Evolutionary conservation across 768 basidiomycete species (phyloP).

Genomic region (Pulveroboletus frians): DNA sequence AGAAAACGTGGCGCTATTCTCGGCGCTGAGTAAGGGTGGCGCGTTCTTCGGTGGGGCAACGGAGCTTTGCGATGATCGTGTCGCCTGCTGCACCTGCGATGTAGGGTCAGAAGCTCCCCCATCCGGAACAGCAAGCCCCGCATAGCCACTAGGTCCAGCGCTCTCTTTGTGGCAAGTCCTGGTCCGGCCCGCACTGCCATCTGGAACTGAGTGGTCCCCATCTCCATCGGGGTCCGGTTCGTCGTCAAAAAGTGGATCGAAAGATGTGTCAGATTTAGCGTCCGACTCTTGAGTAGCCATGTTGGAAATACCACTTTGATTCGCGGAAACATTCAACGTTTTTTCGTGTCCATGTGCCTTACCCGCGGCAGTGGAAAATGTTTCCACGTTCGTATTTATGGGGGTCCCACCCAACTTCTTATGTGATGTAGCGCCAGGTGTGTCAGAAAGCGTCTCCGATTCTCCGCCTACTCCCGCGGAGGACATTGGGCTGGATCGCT

Average conservation of each 20-base stretch:
- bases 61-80: conserved; percentile 29
- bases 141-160: conserved; percentile 7
- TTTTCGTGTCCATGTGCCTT: conserved; percentile 16
- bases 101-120: conserved; percentile 17
- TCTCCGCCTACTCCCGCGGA: conserved; percentile 24
- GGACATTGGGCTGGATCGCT: conserved; percentile 23
- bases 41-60: conserved; percentile 67
- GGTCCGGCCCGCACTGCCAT: conserved; percentile 16
- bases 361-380: conserved; percentile 11
- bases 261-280: conserved; percentile 72
- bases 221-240: conserved; percentile 64
- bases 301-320: conserved; percentile 24
- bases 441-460: conserved; percentile 15
- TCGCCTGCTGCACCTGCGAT: conserved; percentile 19
- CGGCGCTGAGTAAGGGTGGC: conserved; percentile 64
- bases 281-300: conserved; percentile 42
- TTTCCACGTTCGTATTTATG: conserved; percentile 23
- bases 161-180: conserved; percentile 15
- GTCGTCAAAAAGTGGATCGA: conserved; percentile 88
- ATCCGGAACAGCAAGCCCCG: conserved; percentile 29
- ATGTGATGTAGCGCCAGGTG: conserved; percentile 3
- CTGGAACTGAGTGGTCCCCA: conserved; percentile 21
- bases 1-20: conserved; percentile 61
- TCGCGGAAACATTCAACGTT: conserved; percentile 16
- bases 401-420: conserved; percentile 12